These are phyloP conservation scores for Xylariaceae sp. DNA, from an alignment of 2,329 filamentous ascomycete species.

Conservation along the genomic window DNA sequence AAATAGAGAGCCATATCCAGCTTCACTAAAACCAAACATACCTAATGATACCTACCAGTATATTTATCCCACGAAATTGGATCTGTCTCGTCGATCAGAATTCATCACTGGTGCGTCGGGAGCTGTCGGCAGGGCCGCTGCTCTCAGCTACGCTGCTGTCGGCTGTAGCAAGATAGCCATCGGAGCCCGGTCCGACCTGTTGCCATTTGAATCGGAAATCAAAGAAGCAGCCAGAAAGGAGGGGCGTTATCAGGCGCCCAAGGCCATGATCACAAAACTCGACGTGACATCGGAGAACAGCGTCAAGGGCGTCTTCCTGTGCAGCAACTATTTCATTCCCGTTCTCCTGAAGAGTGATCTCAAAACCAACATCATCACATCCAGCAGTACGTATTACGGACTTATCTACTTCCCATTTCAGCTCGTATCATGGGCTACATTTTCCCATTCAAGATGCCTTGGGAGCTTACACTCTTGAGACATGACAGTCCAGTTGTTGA, in stretches of 20 bases:
- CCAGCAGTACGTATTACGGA: slow-evolving; percentile 29
- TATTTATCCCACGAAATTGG: slow-evolving; percentile 28
- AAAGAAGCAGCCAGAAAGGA: slow-evolving; percentile 37
- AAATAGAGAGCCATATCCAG: slow-evolving; percentile 8
- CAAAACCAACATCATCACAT: slow-evolving; percentile 46
- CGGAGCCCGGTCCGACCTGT: slow-evolving; percentile 52
- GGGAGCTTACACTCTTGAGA: no score
- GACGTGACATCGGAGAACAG: slow-evolving; percentile 40
- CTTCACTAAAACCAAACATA: slow-evolving; percentile 17
- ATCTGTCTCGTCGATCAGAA: slow-evolving; percentile 35
- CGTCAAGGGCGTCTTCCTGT: slow-evolving; percentile 36
- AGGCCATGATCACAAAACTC: slow-evolving; percentile 37
- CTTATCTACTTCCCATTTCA: no score
- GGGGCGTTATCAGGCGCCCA: slow-evolving; percentile 29
- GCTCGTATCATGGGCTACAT: no score
- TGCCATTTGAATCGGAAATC: slow-evolving; percentile 42
- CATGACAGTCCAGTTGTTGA: no score
- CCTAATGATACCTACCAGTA: slow-evolving; percentile 37
- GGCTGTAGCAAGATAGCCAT: slow-evolving; percentile 53
- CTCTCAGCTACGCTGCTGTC: slow-evolving; percentile 53
- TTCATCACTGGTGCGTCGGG: slow-evolving; percentile 55
- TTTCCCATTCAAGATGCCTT: no score
- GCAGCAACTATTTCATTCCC: slow-evolving; percentile 32
- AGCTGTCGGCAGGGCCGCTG: slow-evolving; percentile 52
- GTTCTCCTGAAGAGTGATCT: slow-evolving; percentile 32